phyloP scores from a whole-genome alignment of 139 green algal species.

The Closterium sp. region DNA sequence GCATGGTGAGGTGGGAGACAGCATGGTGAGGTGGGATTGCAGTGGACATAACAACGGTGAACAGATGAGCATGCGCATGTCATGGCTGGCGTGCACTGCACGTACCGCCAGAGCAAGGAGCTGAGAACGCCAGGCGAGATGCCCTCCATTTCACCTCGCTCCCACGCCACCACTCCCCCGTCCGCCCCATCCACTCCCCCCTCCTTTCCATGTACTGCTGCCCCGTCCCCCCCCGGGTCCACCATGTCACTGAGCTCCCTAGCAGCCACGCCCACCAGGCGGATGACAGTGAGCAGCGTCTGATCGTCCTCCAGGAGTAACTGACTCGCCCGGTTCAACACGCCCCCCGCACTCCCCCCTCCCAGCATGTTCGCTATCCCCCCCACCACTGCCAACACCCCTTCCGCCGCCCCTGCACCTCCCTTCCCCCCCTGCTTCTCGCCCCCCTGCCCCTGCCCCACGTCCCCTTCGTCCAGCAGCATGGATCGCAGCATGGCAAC shows the following conservation, averaged over 20 bases:
- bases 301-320: not conserved
- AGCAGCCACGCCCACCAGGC: not conserved
- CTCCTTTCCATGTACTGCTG: not conserved
- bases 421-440: not conserved
- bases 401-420: not conserved
- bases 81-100: not conserved
- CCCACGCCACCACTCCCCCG: not conserved
- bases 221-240: not conserved
- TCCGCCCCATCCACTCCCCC: not conserved
- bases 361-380: not conserved
- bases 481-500: conserved; percentile 35
- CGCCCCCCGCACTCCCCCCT: not conserved
- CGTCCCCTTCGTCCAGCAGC: conserved; percentile 23
- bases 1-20: too few relatives aligned
- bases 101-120: conserved; percentile 40
- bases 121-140: not conserved
- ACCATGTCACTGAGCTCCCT: not conserved
- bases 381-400: not conserved
- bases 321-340: not conserved
- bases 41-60: not conserved
- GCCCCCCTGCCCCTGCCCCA: not conserved
- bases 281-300: not conserved
- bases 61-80: not conserved
- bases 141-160: not conserved
- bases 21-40: too few relatives aligned